Percentiles rank a stretch among this genome's conserved stretches.
These are phyloP conservation scores for Mycosphaerella sp. DNA, from an alignment of 2,329 filamentous ascomycete genomes.

Conservation along the genomic window DNA sequence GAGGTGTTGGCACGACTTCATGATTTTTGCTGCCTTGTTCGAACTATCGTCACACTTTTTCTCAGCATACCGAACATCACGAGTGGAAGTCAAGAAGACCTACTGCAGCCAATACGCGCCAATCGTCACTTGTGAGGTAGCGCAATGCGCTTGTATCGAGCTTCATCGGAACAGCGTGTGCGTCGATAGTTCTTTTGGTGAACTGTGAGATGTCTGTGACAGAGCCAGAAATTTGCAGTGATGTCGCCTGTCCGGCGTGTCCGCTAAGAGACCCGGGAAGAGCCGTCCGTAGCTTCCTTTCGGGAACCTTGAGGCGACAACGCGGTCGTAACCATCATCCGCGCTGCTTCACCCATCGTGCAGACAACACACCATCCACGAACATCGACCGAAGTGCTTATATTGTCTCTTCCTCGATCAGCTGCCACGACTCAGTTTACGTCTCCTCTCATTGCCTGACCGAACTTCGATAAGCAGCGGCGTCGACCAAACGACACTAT, in stretches of 20 bases:
- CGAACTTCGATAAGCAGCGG: neutral
- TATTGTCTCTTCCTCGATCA: neutral
- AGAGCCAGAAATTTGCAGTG: neutral
- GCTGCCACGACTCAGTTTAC: neutral
- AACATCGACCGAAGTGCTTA: neutral
- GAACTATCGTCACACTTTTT: slow-evolving; percentile 52
- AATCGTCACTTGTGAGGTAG: slow-evolving; percentile 87
- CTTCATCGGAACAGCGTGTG: slow-evolving; percentile 58
- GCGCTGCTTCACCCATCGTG: neutral
- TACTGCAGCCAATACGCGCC: slow-evolving; percentile 89
- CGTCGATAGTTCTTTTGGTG: neutral
- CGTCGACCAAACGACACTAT: neutral
- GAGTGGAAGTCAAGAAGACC: slow-evolving; percentile 29
- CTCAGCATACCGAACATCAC: slow-evolving; percentile 3
- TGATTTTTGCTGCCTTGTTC: slow-evolving; percentile 95
- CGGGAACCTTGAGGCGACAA: neutral
- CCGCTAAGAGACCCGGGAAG: neutral
- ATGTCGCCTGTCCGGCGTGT: neutral
- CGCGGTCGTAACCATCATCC: neutral
- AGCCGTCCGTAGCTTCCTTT: neutral
- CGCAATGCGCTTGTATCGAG: slow-evolving; percentile 90
- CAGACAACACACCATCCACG: neutral
- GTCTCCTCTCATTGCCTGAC: too few species aligned
- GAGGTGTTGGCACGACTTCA: slow-evolving; percentile 84
- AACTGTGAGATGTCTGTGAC: neutral